Base-by-base conservation (phyloP, 192 early-diverging fungal species). In the Nowakowskiella sp. region DNA sequence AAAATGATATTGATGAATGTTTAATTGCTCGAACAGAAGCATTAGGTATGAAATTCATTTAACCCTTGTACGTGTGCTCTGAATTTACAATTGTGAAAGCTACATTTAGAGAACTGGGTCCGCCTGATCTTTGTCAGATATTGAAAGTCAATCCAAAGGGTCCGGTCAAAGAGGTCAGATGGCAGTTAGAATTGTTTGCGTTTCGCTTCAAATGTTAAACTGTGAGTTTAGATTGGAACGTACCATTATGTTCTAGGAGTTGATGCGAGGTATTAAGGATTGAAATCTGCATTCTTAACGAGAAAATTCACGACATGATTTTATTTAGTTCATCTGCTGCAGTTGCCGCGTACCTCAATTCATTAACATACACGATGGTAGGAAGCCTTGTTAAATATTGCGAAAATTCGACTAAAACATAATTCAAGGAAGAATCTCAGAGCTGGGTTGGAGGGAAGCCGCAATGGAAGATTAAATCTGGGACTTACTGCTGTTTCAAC, bases 271-370 rank as follows among this genome's bases (percentile, higher is more conserved):
- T 71, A 13, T 1, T 10, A 10, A 10, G 57, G 13, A 23, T 34
- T 32, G 19, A 48, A 10, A 13, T 62, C 23, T 2, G 0, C 24
- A 23, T 23, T 26, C n/a, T 16, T 24, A 42, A 54, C 8, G 23
- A n/a, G n/a, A n/a, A n/a, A n/a, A n/a, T n/a, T n/a, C n/a, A n/a
- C n/a, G n/a, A n/a, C n/a, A n/a, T n/a, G n/a, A n/a, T n/a, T n/a
- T n/a, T n/a, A n/a, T 84, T 21, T 85, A 92, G 89, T 9, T 96
- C 96, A 23, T 94, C 96, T 22, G 96, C 92, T 13, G 86, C 90
- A 21, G 70, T 99, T n/a, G 91, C 96, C 4, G 96, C 94, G 1
- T 99, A 99, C 55, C 75, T 99, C 51, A 97, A 95, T 65, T 92
- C 92, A 21, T 67, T 99, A 32, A 91, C 86, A 28, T 97, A 99